phyloP scores from a whole-genome alignment of 345 rosid genomes.

The Eutrema yunnanense region DNA sequence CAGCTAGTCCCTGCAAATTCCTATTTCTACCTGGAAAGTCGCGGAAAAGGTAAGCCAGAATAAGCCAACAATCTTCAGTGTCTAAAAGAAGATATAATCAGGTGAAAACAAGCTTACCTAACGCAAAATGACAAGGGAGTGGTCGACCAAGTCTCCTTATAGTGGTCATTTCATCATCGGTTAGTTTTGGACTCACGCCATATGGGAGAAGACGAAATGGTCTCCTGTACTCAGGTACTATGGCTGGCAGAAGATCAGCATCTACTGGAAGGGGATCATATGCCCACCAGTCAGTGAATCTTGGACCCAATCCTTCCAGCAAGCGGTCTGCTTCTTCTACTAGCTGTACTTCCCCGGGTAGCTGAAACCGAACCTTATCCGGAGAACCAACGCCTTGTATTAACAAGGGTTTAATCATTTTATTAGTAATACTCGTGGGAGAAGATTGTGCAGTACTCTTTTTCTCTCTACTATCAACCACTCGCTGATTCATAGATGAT shows the following conservation, averaged over 20 bases:
- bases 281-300: constrained; percentile 93
- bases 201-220: constrained; percentile 96
- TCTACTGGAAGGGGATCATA: constrained; percentile 89
- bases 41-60: constrained; percentile 12
- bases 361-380: constrained; percentile 65
- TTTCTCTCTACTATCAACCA: constrained; percentile 23
- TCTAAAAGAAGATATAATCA: not conserved
- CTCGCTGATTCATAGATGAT: constrained; percentile 19
- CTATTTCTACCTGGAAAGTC: constrained; percentile 68
- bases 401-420: constrained; percentile 31
- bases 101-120: constrained; percentile 43
- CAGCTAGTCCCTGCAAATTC: constrained; percentile 85
- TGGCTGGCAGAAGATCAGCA: constrained; percentile 85
- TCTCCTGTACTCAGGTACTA: constrained; percentile 66
- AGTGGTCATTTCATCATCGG: constrained; percentile 92
- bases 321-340: constrained; percentile 70
- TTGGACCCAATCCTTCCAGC: constrained; percentile 87
- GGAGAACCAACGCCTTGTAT: constrained; percentile 72
- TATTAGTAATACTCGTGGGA: constrained; percentile 16
- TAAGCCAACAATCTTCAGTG: not conserved
- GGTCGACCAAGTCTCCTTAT: constrained; percentile 85
- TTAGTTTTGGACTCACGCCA: constrained; percentile 68
- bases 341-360: constrained; percentile 73
- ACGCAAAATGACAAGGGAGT: constrained; percentile 83
- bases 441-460: constrained; percentile 20